Base-by-base conservation (phyloP, 2,329 filamentous ascomycete genomes). In the Penicillium sp. region DNA sequence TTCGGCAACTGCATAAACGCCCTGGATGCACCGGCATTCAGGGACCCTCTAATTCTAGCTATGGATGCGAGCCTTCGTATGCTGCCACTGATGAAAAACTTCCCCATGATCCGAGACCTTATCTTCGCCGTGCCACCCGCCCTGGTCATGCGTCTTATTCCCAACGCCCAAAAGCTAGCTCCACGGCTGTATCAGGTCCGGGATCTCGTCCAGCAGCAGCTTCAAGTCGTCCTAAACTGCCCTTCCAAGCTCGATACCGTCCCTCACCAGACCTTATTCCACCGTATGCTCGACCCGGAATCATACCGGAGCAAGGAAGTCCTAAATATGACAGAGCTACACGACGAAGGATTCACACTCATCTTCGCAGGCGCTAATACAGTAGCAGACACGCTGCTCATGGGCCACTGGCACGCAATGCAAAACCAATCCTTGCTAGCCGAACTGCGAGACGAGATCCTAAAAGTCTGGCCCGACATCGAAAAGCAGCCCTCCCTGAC, bases 311-410 rank as follows among this genome's bases (percentile, higher is more conserved):
- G 45, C n/a, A 48, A 48, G 12, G n/a, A 48, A 16, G 49, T 56
- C 14, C 37, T 51, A 0, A 43, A 53, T 33, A 14, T 56, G 28
- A 48, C 49, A 36, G 54, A 51, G 5, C 42, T 56, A 10, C 54
- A 56, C 10, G 54, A 56, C 25, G 54, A 56, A 46, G 54, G 54
- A 6, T 56, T 56, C 50, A 56, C 54, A 3, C 50, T 56, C 19
- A 56, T 56, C 16, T 56, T 56, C 22, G 54, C 54, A n/a, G 54
- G 54, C 17, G 50, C 54, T 9, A 56, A 56, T 28, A 56, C 54
- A 26, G 54, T 56, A 31, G 54, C 54, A 10, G 54, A 56, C 11
- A 53, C 54, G 7, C 17, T 53, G 11, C 50, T 56, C 3, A 56
- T 56, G 50, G 54, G 54, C 31, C 54, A 56, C 30, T 56, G 54